Percentiles rank a stretch among this genome's conserved stretches.
Evolutionary conservation across 805 yeast species (phyloP).

Genomic region (Candida bentonensis): DNA sequence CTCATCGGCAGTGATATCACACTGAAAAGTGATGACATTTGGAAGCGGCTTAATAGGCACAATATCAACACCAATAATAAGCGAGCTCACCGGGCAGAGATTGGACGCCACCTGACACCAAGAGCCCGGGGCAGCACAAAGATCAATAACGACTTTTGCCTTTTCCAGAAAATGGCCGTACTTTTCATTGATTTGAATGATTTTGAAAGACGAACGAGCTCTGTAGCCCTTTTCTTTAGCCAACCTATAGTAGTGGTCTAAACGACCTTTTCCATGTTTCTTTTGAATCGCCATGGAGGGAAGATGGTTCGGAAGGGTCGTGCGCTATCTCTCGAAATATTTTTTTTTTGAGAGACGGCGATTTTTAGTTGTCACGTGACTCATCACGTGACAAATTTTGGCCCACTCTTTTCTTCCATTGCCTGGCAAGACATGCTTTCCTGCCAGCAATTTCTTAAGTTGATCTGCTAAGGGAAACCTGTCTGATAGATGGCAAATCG

Average conservation of each 20-base stretch:
- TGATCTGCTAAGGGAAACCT: not conserved
- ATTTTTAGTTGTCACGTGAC: too few relatives aligned
- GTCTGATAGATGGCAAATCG: not conserved
- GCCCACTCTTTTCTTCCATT: not conserved
- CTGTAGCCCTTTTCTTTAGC: conserved; percentile 98
- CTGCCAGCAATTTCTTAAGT: not conserved
- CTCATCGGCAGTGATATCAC: conserved; percentile 96
- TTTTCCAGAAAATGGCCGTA: conserved; percentile 90
- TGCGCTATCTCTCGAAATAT: not conserved
- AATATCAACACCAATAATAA: conserved; percentile 96
- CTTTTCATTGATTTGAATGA: conserved; percentile 89
- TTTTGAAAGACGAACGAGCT: conserved; percentile 96
- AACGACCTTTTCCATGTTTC: conserved; percentile 96
- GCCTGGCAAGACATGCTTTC: not conserved
- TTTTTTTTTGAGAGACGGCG: not conserved
- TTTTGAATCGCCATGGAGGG: conserved; percentile 74
- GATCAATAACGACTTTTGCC: conserved; percentile 84
- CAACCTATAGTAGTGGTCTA: conserved; percentile 88
- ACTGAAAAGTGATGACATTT: conserved; percentile 83
- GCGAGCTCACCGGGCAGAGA: conserved; percentile 79
- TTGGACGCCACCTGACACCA: conserved; percentile 99
- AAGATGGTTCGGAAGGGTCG: not conserved
- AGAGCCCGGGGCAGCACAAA: conserved; percentile 99
- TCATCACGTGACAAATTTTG: not conserved
- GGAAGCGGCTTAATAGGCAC: conserved; percentile 97